These are phyloP conservation scores for Acephala macrosclerotiorum DNA, from an alignment of 2,329 filamentous ascomycete species.

Conservation along the genomic window DNA sequence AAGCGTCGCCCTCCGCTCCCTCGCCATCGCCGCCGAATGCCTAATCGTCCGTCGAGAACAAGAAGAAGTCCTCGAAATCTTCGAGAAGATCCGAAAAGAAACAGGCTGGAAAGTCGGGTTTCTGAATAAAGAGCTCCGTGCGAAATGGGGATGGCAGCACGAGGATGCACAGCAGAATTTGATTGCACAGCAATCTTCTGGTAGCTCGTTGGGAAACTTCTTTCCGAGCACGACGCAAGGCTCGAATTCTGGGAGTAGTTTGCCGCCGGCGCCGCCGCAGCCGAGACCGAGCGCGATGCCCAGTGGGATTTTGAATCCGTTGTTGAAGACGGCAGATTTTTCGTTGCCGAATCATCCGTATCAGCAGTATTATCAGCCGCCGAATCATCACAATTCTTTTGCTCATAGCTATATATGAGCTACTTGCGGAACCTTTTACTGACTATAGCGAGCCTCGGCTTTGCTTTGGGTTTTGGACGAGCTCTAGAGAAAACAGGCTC, in stretches of 20 bases:
- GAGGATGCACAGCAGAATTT: conserved; percentile 42
- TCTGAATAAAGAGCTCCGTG: conserved; percentile 75
- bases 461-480: no score
- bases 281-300: conserved; percentile 34
- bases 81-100: conserved; percentile 76
- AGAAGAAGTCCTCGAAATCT: conserved; percentile 79
- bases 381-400: conserved; percentile 36
- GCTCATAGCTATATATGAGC: conserved; percentile 37
- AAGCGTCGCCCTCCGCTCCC: conserved; percentile 78
- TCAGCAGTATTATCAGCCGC: conserved; percentile 70
- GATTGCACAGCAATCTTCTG: conserved; percentile 34
- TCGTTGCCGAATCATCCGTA: conserved; percentile 82
- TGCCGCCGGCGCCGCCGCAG: conserved; percentile 37
- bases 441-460: no score
- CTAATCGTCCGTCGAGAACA: conserved; percentile 75
- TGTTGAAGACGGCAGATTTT: conserved; percentile 77
- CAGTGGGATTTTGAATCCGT: conserved; percentile 69
- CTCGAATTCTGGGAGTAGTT: conserved; percentile 29
- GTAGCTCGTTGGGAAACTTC: conserved; percentile 35
- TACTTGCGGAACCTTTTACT: neutral
- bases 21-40: conserved; percentile 79
- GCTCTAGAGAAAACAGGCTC: no score
- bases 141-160: conserved; percentile 76
- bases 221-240: conserved; percentile 35
- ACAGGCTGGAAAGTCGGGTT: conserved; percentile 81